phyloP scores from a whole-genome alignment of 371 early-diverging fungal species.

The Mortierella polycephala region DNA sequence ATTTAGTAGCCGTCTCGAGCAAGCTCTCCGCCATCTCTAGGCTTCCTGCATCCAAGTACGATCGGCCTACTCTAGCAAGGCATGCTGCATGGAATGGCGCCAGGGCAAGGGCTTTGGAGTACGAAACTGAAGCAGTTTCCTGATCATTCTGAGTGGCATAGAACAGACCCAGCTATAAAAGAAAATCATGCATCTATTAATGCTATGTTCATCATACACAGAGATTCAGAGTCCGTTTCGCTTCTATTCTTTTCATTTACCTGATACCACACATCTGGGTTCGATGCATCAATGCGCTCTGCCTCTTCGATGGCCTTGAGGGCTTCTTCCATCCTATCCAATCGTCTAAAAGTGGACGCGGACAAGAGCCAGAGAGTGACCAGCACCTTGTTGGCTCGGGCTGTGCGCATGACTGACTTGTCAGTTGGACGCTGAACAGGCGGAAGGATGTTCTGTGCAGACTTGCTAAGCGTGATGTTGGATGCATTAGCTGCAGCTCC shows the following conservation, averaged over 20 bases:
- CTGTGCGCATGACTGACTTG: conserved; percentile 37
- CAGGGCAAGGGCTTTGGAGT: conserved; percentile 62
- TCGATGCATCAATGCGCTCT: conserved; percentile 62
- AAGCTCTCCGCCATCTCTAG: conserved; percentile 66
- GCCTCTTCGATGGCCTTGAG: conserved; percentile 75
- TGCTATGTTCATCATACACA: background rate
- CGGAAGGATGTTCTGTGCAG: conserved; percentile 7
- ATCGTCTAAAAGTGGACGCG: conserved; percentile 62
- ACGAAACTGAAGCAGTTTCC: conserved; percentile 62
- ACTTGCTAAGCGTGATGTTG: background rate
- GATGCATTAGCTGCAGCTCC: conserved; percentile 2
- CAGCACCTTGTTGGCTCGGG: conserved; percentile 57
- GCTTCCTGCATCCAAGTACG: conserved; percentile 54
- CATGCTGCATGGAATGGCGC: conserved; percentile 59
- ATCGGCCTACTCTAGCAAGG: conserved; percentile 58
- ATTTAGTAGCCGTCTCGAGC: conserved; percentile 62
- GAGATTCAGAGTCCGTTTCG: no score
- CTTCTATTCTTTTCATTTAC: conserved; percentile 1
- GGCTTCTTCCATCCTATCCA: conserved; percentile 71
- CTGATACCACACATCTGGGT: conserved; percentile 69
- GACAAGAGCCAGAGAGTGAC: conserved; percentile 68
- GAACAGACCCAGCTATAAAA: conserved; percentile 56
- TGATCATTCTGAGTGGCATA: conserved; percentile 54
- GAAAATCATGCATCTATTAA: background rate
- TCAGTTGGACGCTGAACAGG: conserved; percentile 16